phyloP scores from a whole-genome alignment of 805 yeast species.

The Saccharomycopsis babjevae region DNA sequence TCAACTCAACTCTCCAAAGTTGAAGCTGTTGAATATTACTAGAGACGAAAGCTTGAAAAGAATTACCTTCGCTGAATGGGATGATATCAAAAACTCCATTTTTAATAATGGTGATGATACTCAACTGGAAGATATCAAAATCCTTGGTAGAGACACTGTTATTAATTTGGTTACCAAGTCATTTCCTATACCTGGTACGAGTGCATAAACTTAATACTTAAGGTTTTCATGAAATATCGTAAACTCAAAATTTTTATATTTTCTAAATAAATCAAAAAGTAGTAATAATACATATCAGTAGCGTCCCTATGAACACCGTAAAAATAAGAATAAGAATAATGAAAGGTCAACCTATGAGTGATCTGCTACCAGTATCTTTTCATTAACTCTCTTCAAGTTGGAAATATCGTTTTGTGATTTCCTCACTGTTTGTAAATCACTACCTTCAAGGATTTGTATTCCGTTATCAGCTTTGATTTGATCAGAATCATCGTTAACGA shows the following conservation, averaged over 20 bases:
- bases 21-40: constrained; percentile 23
- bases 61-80: constrained; percentile 27
- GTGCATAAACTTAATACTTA: not conserved
- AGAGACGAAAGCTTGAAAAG: constrained; percentile 27
- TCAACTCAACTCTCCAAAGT: constrained; percentile 22
- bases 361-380: not conserved
- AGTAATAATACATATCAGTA: too few relatives aligned
- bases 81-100: constrained; percentile 24
- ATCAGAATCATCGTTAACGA: not conserved
- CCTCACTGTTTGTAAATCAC: not conserved
- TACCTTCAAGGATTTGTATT: not conserved
- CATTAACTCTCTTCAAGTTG: not conserved
- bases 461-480: not conserved
- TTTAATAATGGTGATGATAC: constrained; percentile 22
- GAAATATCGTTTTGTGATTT: not conserved
- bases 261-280: too few relatives aligned
- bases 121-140: not conserved
- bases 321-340: too few relatives aligned
- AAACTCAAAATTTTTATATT: too few relatives aligned
- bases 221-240: too few relatives aligned
- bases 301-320: not conserved
- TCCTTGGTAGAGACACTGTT: not conserved
- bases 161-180: not conserved
- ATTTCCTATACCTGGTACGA: not conserved
- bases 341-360: not conserved